Evolutionary conservation across 306 rosid species (phyloP), one percentile per base, ranked within the genome.

Genomic region (Dryas drummondii): DNA sequence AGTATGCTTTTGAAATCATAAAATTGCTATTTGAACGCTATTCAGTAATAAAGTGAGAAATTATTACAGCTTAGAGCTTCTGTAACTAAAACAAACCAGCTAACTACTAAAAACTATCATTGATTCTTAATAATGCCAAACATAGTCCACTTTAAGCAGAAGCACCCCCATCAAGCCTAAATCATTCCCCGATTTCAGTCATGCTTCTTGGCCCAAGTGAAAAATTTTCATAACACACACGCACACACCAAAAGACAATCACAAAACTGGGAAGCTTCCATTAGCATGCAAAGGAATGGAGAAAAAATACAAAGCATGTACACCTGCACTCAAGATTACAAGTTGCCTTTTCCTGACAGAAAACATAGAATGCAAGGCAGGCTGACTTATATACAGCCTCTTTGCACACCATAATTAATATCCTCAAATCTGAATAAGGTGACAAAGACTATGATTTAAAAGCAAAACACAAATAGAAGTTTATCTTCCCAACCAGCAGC

Each of bases 401-500:
- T 8, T 14, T 16, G 3, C 56, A 52, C 16, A 52, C 56, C 56
- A 55, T 55, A 55, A 4, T 17, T n/a, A 55, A 32, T 32, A 2
- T 0, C 8, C 26, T 17, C 60, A 55, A 55, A 11, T 52, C 14
- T 22, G 56, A 52, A 19, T 53, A 6, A 63, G 47, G 68, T 16
- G 68, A 5, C 49, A 16, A 15, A 6, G 47, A 42, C 14, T 41
- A 63, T 22, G 22, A 22, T n/a, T 40, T 15, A 63, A 27, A 16
- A 5, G 50, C 22, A 16, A 16, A 42, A 0, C 46, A 32, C 44
- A 62, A 6, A n/a, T 4, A 57, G 3, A 64, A n/a, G 14, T 8
- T 41, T 64, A 64, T 9, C 69, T 64, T 40, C 51, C 27, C 8
- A 40, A 9, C 22, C 22, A 22, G 98, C 75, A 93, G 74, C 78